These are phyloP conservation scores for Glonium stellatum DNA, from an alignment of 495 filamentous ascomycete species.

Conservation along the genomic window DNA sequence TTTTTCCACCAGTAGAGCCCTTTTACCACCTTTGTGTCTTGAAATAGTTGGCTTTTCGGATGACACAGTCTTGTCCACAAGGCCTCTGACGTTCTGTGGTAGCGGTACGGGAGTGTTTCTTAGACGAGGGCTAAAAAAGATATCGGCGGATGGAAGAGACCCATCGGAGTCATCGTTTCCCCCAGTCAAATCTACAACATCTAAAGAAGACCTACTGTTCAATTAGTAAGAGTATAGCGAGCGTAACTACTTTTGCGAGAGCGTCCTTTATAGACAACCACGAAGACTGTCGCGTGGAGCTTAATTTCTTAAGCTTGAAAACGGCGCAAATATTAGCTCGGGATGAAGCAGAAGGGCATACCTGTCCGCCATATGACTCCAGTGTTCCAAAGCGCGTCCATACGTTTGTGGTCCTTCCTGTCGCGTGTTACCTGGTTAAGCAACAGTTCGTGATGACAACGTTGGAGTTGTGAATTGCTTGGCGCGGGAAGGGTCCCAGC, in stretches of 20 bases:
- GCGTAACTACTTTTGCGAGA: too few relatives aligned
- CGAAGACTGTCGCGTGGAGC: not conserved
- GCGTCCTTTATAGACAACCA: not conserved
- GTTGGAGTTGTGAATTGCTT: not conserved
- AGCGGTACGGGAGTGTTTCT: not conserved
- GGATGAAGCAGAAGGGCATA: not conserved
- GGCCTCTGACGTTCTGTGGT: not conserved
- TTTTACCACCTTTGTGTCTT: too few relatives aligned
- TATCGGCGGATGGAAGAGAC: not conserved
- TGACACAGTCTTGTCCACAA: not conserved
- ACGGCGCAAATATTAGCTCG: too few relatives aligned
- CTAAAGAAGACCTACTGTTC: not conserved
- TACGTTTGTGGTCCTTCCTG: not conserved
- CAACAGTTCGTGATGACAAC: not conserved
- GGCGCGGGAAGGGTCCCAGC: not conserved
- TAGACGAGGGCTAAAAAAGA: not conserved
- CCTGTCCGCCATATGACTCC: not conserved
- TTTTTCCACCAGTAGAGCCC: too few relatives aligned
- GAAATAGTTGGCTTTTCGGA: too few relatives aligned
- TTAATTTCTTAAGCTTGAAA: not conserved
- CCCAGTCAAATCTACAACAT: not conserved
- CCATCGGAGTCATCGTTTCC: not conserved
- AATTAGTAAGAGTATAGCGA: too few relatives aligned
- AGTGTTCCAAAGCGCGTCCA: not conserved
- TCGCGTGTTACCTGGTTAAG: not conserved